These are phyloP conservation scores for Colletotrichum chlorophyti DNA, from an alignment of 2,329 filamentous ascomycete species.

Conservation along the genomic window DNA sequence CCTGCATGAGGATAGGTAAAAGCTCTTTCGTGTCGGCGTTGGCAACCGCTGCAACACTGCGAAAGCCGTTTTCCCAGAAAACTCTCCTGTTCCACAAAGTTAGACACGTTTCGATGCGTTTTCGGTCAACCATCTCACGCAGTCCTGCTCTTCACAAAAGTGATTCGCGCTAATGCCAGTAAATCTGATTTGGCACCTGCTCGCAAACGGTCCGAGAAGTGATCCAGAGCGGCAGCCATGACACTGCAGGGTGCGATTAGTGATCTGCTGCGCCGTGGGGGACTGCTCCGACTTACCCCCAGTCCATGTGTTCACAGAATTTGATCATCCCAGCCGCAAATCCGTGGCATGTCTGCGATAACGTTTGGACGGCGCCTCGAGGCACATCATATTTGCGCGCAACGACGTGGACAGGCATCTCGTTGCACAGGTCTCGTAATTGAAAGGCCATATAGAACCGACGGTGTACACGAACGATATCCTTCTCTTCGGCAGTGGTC, in stretches of 20 bases:
- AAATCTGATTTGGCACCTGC: slow-evolving; percentile 76
- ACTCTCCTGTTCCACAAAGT: slow-evolving; percentile 48
- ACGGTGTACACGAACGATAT: slow-evolving; percentile 68
- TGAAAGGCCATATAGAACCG: slow-evolving; percentile 80
- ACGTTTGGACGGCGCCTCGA: slow-evolving; percentile 73
- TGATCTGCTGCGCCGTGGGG: background rate
- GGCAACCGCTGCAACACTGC: slow-evolving; percentile 70
- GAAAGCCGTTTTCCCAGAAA: slow-evolving; percentile 80
- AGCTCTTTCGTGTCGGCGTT: slow-evolving; percentile 73
- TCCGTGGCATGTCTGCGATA: slow-evolving; percentile 78
- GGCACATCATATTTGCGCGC: slow-evolving; percentile 75
- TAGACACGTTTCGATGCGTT: slow-evolving; percentile 4
- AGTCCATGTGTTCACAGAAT: slow-evolving; percentile 79
- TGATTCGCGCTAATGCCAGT: slow-evolving; percentile 73
- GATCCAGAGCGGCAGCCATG: slow-evolving; percentile 74
- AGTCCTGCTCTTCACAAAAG: slow-evolving; percentile 79
- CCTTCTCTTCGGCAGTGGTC: slow-evolving; percentile 64
- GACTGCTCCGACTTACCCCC: slow-evolving; percentile 58
- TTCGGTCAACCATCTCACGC: slow-evolving; percentile 51
- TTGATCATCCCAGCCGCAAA: slow-evolving; percentile 83
- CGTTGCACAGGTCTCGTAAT: slow-evolving; percentile 80
- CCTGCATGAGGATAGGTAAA: slow-evolving; percentile 75
- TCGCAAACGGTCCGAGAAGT: slow-evolving; percentile 76
- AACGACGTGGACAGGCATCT: slow-evolving; percentile 73
- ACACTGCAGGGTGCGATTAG: slow-evolving; percentile 50